Evolutionary conservation across 805 yeast genomes (phyloP).

Genomic region (Cyberlindnera japonica): DNA sequence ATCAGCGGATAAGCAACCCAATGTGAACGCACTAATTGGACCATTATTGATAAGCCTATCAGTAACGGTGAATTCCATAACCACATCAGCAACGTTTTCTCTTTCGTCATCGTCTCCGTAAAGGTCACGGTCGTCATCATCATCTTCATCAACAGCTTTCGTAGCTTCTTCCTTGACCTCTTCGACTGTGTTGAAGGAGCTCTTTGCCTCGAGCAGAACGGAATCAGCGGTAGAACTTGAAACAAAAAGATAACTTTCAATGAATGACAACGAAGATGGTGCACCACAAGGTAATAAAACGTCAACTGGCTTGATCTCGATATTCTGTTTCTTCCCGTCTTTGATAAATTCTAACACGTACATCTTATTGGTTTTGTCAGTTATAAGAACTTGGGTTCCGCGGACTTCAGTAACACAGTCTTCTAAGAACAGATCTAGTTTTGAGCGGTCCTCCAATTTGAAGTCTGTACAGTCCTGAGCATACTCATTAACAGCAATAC

Average conservation of each 20-base stretch:
- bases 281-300: slow-evolving; percentile 5
- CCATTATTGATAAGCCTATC: slow-evolving; percentile 66
- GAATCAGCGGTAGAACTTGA: slow-evolving; percentile 61
- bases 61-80: slow-evolving; percentile 39
- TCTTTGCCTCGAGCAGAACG: slow-evolving; percentile 34
- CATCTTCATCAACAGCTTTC: slow-evolving; percentile 32
- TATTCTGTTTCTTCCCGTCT: slow-evolving; percentile 35
- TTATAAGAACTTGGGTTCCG: slow-evolving; percentile 34
- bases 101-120: slow-evolving; percentile 32
- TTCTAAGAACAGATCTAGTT: slow-evolving; percentile 53
- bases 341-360: slow-evolving; percentile 28
- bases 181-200: background rate
- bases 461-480: slow-evolving; percentile 39
- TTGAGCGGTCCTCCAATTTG: slow-evolving; percentile 44
- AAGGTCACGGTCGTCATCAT: slow-evolving; percentile 45
- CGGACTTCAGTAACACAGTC: slow-evolving; percentile 39
- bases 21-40: slow-evolving; percentile 64
- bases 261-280: slow-evolving; percentile 35
- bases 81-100: slow-evolving; percentile 23
- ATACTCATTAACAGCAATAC: slow-evolving; percentile 59
- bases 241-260: slow-evolving; percentile 50
- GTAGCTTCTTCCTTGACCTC: background rate
- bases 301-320: slow-evolving; percentile 1
- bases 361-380: slow-evolving; percentile 32
- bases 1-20: slow-evolving; percentile 58